Evolutionary conservation across 2,329 filamentous ascomycete genomes (phyloP).

Genomic region (Cryphonectria carpinicola): DNA sequence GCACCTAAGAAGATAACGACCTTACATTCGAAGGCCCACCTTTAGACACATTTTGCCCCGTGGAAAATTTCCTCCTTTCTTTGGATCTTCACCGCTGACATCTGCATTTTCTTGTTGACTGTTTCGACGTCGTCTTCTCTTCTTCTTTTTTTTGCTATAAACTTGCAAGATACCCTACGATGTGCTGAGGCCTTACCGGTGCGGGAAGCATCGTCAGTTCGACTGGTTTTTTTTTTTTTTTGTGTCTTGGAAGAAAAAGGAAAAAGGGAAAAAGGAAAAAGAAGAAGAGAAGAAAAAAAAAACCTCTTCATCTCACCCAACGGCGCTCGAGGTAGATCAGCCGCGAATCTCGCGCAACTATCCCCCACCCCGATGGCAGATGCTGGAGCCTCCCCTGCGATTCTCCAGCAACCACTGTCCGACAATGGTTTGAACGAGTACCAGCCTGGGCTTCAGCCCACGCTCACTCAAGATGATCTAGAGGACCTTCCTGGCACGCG

Average conservation of each 20-base stretch:
- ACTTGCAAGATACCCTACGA: constrained; percentile 16
- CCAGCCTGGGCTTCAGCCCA: constrained; percentile 22
- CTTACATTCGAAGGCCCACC: constrained; percentile 17
- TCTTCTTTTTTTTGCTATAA: not conserved
- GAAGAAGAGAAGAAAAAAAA: not conserved
- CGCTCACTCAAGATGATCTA: constrained; percentile 29
- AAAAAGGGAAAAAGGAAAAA: not conserved
- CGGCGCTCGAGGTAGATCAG: constrained; percentile 9
- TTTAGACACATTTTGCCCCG: constrained; percentile 16
- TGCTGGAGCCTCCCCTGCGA: constrained; percentile 18
- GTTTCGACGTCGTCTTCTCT: not conserved
- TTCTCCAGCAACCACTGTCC: constrained; percentile 24
- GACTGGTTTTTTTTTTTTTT: no score
- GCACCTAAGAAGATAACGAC: constrained; percentile 21
- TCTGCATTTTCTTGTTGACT: not conserved
- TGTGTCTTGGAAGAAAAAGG: not conserved
- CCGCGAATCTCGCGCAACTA: constrained; percentile 19
- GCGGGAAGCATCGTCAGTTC: constrained; percentile 28
- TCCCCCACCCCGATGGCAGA: constrained; percentile 28
- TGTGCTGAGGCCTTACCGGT: constrained; percentile 29
- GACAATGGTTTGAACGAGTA: constrained; percentile 22
- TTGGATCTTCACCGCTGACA: constrained; percentile 14
- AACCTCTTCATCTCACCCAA: not conserved
- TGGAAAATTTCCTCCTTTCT: constrained; percentile 24
- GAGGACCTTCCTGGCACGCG: constrained; percentile 28